Evolutionary conservation across 768 basidiomycete species (phyloP), one percentile per base, ranked within the genome.

Genomic region (Filobasidium floriforme): DNA sequence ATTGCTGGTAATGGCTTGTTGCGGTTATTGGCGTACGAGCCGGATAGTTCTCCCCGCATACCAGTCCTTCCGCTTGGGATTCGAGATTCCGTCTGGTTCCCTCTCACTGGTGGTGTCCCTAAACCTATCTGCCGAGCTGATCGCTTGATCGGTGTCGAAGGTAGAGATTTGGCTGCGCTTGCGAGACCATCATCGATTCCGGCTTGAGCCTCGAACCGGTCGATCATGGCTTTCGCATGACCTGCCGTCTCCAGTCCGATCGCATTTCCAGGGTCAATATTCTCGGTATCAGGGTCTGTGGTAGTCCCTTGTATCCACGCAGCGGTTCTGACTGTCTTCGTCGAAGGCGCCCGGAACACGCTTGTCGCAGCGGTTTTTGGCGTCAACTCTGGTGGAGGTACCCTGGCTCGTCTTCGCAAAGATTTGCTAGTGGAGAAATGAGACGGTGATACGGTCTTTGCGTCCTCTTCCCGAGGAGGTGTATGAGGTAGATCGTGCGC

Each of bases 191-290:
- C 26, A 57, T 26, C 6, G 26, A 28, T 15, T 15, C 6, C 22
- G 12, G 22, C 7, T 28, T 28, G 15, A 7, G 22, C 14, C 54
- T 57, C 54, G 54, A 57, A 57, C 26, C 54, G 54, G 26, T 57
- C 26, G 54, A 57, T 57, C 54, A 57, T 57, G 24, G 54, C 54
- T 57, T 57, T 57, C 18, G 54, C 54, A 24, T 57, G 22, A 26
- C 54, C 54, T 5, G 24, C 24, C 6, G 22, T 32, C 15, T 15
- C 19, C 15, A 57, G 54, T 7, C 15, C 54, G 19, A 15, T 28
- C 7, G 7, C 22, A 12, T 49, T 15, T 22, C 18, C 15, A 49
- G 18, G 46, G 46, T 49, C 22, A 6, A 18, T 12, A 22, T 49
- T 22, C 46, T 49, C 46, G 14, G 46, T 15, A 5, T 49, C 46